Evolutionary conservation across 2,329 filamentous ascomycete genomes (phyloP).

Genomic region (Lecanicillium sp.): DNA sequence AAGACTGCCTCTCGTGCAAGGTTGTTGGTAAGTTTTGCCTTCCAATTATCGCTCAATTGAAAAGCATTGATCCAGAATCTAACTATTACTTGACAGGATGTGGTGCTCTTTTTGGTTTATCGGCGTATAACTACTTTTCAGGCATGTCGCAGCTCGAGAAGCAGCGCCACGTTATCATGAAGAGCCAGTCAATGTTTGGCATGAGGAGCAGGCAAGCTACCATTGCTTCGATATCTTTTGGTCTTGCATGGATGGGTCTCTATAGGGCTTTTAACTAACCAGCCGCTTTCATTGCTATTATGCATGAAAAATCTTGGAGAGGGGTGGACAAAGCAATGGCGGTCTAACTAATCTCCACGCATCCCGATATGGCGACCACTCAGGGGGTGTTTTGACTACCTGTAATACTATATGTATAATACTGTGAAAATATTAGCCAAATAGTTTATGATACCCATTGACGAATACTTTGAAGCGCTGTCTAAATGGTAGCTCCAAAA

Average conservation of each 20-base stretch:
- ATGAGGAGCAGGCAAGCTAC: constrained; percentile 62
- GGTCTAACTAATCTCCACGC: no score
- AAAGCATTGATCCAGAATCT: neutral
- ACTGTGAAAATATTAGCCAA: neutral
- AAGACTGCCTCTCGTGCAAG: constrained; percentile 65
- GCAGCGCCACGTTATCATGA: constrained; percentile 56
- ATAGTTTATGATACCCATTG: constrained; percentile 7
- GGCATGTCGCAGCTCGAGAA: constrained; percentile 63
- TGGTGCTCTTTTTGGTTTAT: constrained; percentile 66
- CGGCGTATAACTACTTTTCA: constrained; percentile 68
- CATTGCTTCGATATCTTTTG: constrained; percentile 58
- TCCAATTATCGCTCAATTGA: neutral
- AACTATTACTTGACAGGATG: constrained; percentile 44
- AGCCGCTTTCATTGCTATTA: neutral
- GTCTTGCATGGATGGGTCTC: constrained; percentile 60
- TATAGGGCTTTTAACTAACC: constrained; percentile 55
- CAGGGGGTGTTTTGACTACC: no score
- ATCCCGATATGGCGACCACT: no score
- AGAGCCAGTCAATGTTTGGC: constrained; percentile 62
- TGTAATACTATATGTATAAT: constrained; percentile 2
- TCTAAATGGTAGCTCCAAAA: no score
- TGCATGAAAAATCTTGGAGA: no score
- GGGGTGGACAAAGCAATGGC: no score
- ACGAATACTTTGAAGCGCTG: no score
- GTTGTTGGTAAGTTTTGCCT: constrained; percentile 51